Evolutionary conservation across 805 yeast genomes (phyloP).

Genomic region (Kregervanrija delftensis): DNA sequence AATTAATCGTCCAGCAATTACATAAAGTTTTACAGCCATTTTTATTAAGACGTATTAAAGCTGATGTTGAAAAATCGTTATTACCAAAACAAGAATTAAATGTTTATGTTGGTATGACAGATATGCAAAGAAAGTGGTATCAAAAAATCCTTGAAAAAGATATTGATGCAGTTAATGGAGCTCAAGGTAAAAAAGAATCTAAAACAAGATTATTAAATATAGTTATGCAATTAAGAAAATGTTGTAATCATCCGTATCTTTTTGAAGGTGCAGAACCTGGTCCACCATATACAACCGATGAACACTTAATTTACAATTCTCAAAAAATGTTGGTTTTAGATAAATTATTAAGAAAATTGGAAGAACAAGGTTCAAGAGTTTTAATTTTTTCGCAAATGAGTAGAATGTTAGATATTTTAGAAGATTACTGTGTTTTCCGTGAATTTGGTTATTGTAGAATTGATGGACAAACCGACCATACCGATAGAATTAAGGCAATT

Average conservation of each 20-base stretch:
- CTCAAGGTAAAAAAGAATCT: slow-evolving; percentile 65
- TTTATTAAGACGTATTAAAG: slow-evolving; percentile 65
- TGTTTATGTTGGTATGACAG: slow-evolving; percentile 66
- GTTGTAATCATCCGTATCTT: slow-evolving; percentile 79
- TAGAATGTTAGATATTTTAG: slow-evolving; percentile 71
- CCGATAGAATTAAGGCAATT: slow-evolving; percentile 66
- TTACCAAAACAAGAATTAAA: slow-evolving; percentile 71
- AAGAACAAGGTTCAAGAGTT: slow-evolving; percentile 68
- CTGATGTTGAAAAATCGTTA: slow-evolving; percentile 75
- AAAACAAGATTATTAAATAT: slow-evolving; percentile 72
- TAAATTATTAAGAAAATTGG: slow-evolving; percentile 52
- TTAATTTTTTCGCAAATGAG: slow-evolving; percentile 81
- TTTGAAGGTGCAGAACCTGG: slow-evolving; percentile 90
- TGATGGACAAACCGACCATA: slow-evolving; percentile 79
- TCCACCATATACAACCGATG: slow-evolving; percentile 82
- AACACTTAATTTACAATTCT: slow-evolving; percentile 68
- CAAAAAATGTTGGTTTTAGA: slow-evolving; percentile 69
- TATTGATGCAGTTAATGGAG: slow-evolving; percentile 81
- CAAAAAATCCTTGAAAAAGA: slow-evolving; percentile 71
- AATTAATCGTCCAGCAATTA: slow-evolving; percentile 54
- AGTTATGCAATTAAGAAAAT: slow-evolving; percentile 79
- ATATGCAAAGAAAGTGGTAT: slow-evolving; percentile 78
- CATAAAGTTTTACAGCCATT: slow-evolving; percentile 76
- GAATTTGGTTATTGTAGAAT: slow-evolving; percentile 68
- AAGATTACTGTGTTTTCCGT: slow-evolving; percentile 70